Base-by-base conservation (phyloP, 768 basidiomycete species). In the Paxillus involutus region DNA sequence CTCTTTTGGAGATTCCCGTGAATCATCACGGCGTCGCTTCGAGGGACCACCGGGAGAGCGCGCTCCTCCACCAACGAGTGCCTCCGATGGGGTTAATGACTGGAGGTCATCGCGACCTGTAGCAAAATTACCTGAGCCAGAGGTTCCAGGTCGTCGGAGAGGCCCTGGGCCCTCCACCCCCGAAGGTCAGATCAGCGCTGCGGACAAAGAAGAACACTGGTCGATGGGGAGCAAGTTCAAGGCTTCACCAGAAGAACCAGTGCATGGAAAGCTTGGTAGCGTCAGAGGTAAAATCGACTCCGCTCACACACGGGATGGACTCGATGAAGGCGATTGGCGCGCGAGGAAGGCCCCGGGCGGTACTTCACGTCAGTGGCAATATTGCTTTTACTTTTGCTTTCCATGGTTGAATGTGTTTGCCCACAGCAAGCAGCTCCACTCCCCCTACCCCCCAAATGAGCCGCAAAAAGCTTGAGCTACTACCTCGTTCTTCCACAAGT, bases 171-270 rank as follows among this genome's bases (percentile, higher is more conserved):
- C 85, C 55, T 70, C 77, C 6, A 70, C 73, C 4, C 68, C 74
- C 1, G 80, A 80, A 44, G 67, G 67, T 40, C 73, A 78, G 51
- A 47, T 64, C 13, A 73, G 82, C 37, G 68, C 75, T 19, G 91
- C 92, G 2, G 94, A 94, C 60, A 81, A 75, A 52, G 94, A 94
- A 59, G 88, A 93, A 40, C 77, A 75, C 9, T 93, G 92, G 91
- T 62, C 80, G 1, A 88, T 83, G 6, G 92, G 91, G 1, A 75
- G 82, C 63, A 89, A 81, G 67, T 90, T 93, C 67, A 84, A 83
- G 58, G 78, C 89, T 1, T 72, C 80, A 6, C 71, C 74, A 13
- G 69, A 72, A 12, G 61, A 76, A 11, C 77, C 74, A 19, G 74
- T 77, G 9, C 60, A 62, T 2, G 63, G 66, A 47, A 70, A 71